Conservation (phyloP, 305 asterid genomes). For the Lippia alba region DNA sequence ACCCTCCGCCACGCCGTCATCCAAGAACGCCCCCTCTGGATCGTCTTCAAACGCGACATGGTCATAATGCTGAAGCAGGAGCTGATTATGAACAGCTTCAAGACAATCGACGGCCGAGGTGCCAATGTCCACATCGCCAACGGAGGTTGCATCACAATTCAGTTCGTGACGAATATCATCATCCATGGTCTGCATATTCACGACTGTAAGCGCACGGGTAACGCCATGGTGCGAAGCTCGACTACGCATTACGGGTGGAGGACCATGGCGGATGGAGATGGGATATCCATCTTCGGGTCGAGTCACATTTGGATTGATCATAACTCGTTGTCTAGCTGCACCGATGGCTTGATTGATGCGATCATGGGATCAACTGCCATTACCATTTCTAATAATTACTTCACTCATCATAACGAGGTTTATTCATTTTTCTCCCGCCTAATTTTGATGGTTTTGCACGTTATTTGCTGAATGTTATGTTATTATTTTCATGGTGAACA, state of each 20-base stretch:
- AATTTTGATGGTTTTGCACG: too few relatives aligned
- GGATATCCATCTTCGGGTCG: slow-evolving; percentile 66
- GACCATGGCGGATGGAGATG: slow-evolving; percentile 84
- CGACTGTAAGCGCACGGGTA: slow-evolving; percentile 73
- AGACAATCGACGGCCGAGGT: slow-evolving; percentile 81
- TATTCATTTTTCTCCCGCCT: too few relatives aligned
- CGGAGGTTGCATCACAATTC: slow-evolving; percentile 72
- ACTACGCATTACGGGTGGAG: slow-evolving; percentile 78
- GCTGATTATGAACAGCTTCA: slow-evolving; percentile 82
- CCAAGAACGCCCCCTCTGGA: slow-evolving; percentile 74
- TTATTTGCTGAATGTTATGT: neutral
- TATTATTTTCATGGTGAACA: slow-evolving; percentile 22
- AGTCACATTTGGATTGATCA: slow-evolving; percentile 81
- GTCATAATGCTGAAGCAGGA: slow-evolving; percentile 71
- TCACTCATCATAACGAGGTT: slow-evolving; percentile 81
- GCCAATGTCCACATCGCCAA: slow-evolving; percentile 69
- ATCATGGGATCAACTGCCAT: slow-evolving; percentile 89
- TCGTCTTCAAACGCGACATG: slow-evolving; percentile 73
- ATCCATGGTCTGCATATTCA: slow-evolving; percentile 79
- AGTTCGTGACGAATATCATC: slow-evolving; percentile 66
- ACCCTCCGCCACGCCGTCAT: slow-evolving; percentile 80
- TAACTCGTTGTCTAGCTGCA: slow-evolving; percentile 67
- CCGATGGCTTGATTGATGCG: slow-evolving; percentile 79
- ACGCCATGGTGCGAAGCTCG: slow-evolving; percentile 82
- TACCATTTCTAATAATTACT: slow-evolving; percentile 74